A percentile compares a stretch with the other conserved stretches of the same genome.
phyloP scores from a whole-genome alignment of 2,329 filamentous ascomycete genomes.

The Hymenoscyphus albidus region DNA sequence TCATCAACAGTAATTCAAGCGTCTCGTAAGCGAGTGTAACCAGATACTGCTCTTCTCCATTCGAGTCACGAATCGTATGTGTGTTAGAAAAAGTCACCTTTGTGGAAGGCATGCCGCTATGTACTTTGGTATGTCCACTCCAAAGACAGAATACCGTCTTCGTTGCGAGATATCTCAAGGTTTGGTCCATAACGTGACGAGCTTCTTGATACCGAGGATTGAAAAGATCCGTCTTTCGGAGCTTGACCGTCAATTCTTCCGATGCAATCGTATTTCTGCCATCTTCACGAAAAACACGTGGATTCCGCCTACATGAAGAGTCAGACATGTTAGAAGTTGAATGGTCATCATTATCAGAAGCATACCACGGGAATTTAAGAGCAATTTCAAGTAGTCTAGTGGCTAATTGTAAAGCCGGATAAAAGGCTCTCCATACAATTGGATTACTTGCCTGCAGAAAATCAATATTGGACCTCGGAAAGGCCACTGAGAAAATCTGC shows the following conservation, averaged over 20 bases:
- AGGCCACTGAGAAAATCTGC: background rate
- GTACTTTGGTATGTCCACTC: background rate
- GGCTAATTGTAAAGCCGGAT: background rate
- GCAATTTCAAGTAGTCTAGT: background rate
- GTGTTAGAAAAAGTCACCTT: background rate
- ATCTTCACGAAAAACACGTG: background rate
- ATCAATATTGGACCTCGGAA: background rate
- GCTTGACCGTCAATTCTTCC: background rate
- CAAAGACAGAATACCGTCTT: background rate
- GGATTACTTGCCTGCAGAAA: background rate
- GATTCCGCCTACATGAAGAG: background rate
- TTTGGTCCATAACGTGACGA: background rate
- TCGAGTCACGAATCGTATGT: background rate
- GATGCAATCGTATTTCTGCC: too few relatives aligned
- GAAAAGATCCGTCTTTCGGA: background rate
- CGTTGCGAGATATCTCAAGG: background rate
- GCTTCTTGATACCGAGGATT: background rate
- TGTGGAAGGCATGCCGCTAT: background rate
- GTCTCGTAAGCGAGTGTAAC: background rate
- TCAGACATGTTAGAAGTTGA: background rate
- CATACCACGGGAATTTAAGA: background rate
- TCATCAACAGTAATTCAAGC: background rate
- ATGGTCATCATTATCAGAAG: background rate
- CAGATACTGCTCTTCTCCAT: background rate
- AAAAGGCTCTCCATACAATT: background rate